Percentiles rank a stretch among this genome's conserved stretches.
Conservation (phyloP, 495 filamentous ascomycete genomes). For the Penicillium herquei region DNA sequence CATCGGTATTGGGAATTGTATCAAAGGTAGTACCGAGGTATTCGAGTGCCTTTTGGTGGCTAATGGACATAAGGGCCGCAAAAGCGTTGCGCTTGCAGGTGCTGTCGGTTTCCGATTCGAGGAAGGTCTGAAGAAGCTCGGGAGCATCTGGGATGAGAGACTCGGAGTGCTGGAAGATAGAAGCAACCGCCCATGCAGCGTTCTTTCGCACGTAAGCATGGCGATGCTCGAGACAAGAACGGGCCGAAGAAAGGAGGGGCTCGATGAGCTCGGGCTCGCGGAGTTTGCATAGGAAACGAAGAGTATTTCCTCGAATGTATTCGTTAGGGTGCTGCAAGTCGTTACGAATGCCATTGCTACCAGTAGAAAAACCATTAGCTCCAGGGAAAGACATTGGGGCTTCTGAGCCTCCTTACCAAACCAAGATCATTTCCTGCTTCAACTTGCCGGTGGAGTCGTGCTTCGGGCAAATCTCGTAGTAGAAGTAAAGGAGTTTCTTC, state of each 20-base stretch:
- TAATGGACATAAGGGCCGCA: conserved; percentile 84
- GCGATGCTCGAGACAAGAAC: conserved; percentile 88
- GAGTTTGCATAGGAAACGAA: conserved; percentile 96
- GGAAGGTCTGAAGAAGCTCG: conserved; percentile 85
- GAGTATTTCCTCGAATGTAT: conserved; percentile 93
- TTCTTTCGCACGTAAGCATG: conserved; percentile 99
- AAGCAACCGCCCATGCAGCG: conserved; percentile 89
- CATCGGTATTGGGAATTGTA: conserved; percentile 89
- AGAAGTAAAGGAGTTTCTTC: conserved; percentile 98
- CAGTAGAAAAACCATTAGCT: no score
- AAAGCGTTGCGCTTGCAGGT: conserved; percentile 99
- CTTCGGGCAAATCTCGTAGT: conserved; percentile 99
- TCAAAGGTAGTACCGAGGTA: conserved; percentile 92
- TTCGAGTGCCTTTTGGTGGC: conserved; percentile 86
- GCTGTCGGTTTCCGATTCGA: conserved; percentile 86
- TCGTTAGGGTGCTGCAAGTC: conserved; percentile 98
- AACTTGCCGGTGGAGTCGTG: conserved; percentile 86
- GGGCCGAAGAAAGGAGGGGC: conserved; percentile 86
- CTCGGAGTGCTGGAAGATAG: conserved; percentile 89
- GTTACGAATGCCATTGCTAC: conserved; percentile 94
- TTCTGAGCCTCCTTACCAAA: conserved; percentile 69
- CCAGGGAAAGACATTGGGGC: neutral
- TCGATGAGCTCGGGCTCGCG: conserved; percentile 95
- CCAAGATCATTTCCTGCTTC: conserved; percentile 99
- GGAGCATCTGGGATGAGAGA: conserved; percentile 93